Evolutionary conservation across 768 basidiomycete species (phyloP).

Genomic region (Amanita brunnescens): DNA sequence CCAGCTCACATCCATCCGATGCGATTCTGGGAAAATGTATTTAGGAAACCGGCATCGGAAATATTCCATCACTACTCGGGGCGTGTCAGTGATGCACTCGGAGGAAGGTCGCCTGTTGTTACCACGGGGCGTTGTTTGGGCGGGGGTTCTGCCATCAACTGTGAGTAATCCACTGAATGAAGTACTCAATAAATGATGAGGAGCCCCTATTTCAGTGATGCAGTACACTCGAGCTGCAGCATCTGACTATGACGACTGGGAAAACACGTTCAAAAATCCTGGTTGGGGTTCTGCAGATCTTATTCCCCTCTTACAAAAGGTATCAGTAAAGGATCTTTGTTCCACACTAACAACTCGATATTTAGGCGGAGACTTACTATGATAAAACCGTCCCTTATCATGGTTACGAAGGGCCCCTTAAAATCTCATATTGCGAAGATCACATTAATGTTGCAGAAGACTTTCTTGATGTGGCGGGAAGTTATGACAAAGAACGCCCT

Average conservation of each 20-base stretch:
- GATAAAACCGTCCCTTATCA: too few species aligned
- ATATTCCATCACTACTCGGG: slow-evolving; percentile 39
- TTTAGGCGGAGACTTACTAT: too few species aligned
- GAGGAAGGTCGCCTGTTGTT: slow-evolving; percentile 30
- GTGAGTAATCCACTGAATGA: slow-evolving; percentile 18
- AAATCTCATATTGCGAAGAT: slow-evolving; percentile 33
- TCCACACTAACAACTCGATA: background rate
- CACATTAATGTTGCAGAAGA: slow-evolving; percentile 34
- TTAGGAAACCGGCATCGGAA: slow-evolving; percentile 20
- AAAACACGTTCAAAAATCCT: slow-evolving; percentile 41
- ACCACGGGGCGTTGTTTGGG: slow-evolving; percentile 45
- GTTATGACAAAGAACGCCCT: slow-evolving; percentile 40
- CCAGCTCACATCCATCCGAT: too few species aligned
- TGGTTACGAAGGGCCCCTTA: slow-evolving; percentile 41
- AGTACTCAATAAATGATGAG: too few species aligned
- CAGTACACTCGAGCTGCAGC: slow-evolving; percentile 51
- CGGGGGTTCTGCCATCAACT: too few species aligned
- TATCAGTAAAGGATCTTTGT: slow-evolving; percentile 10
- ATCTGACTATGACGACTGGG: too few species aligned
- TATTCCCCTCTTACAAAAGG: slow-evolving; percentile 53
- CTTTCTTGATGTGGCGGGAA: slow-evolving; percentile 35
- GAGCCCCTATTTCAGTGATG: slow-evolving; percentile 28
- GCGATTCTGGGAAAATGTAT: slow-evolving; percentile 37
- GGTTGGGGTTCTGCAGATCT: slow-evolving; percentile 55
- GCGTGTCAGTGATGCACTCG: too few species aligned